These are phyloP conservation scores for Cercis canadensis DNA, from an alignment of 306 rosid genomes.

Conservation along the genomic window DNA sequence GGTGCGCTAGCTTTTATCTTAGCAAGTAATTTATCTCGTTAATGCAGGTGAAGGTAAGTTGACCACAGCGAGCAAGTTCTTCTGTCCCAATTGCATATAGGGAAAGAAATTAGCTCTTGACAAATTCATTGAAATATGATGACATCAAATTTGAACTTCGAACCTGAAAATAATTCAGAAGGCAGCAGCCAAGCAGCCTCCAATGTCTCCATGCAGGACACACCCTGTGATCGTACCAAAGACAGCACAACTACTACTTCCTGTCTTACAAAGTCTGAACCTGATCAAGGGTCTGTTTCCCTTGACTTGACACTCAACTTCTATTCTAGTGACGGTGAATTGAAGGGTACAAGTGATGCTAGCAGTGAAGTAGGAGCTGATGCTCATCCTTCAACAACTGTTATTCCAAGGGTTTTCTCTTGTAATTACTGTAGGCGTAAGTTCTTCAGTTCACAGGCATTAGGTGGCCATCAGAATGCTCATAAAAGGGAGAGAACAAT, in stretches of 20 bases:
- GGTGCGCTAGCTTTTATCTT: no score
- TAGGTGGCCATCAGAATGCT: constrained; percentile 95
- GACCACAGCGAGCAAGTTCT: constrained; percentile 23
- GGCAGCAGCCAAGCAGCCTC: constrained; percentile 57
- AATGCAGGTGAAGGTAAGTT: constrained; percentile 46
- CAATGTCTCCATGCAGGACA: constrained; percentile 45
- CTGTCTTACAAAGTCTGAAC: constrained; percentile 50
- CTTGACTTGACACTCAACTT: constrained; percentile 72
- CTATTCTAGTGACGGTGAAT: constrained; percentile 44
- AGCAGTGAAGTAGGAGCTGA: constrained; percentile 51
- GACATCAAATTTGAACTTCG: constrained; percentile 65
- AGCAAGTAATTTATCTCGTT: constrained; percentile 31
- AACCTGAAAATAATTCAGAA: constrained; percentile 55
- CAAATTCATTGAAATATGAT: constrained; percentile 50
- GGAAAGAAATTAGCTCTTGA: constrained; percentile 35
- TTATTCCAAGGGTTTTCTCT: constrained; percentile 70
- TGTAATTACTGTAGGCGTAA: constrained; percentile 87
- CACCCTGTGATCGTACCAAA: constrained; percentile 56
- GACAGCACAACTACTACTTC: constrained; percentile 61
- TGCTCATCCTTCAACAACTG: constrained; percentile 43
- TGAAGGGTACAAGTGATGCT: constrained; percentile 51
- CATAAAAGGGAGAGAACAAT: constrained; percentile 91
- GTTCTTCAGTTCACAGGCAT: constrained; percentile 91
- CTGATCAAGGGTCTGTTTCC: constrained; percentile 50
- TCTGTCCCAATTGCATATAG: constrained; percentile 24